Evolutionary conservation across 768 basidiomycete genomes (phyloP).

Genomic region (Aureoboletus auriporus): DNA sequence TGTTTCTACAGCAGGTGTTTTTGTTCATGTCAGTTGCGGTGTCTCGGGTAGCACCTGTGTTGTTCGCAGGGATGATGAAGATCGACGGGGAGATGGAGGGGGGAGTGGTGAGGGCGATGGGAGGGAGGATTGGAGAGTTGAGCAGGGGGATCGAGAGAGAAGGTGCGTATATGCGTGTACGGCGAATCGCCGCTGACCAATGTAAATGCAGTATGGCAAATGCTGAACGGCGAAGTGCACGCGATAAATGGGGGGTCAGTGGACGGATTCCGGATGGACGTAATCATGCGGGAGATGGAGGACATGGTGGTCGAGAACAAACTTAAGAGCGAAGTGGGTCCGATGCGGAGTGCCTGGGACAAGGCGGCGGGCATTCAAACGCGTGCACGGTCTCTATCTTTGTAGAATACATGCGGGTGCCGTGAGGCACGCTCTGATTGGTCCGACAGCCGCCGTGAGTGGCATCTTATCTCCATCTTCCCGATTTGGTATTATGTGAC

Average conservation of each 20-base stretch:
- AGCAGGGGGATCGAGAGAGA: conserved; percentile 51
- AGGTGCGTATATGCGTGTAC: conserved; percentile 31
- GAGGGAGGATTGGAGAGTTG: conserved; percentile 41
- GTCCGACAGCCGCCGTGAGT: background rate
- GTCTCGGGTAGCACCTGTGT: conserved; percentile 62
- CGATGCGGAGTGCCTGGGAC: conserved; percentile 54
- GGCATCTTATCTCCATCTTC: background rate
- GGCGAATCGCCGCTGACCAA: conserved; percentile 1
- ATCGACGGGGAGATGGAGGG: conserved; percentile 28
- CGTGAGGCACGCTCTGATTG: conserved; percentile 5
- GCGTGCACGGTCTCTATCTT: conserved; percentile 27
- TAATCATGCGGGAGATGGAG: conserved; percentile 56
- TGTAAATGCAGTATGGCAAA: conserved; percentile 39
- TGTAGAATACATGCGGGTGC: conserved; percentile 24
- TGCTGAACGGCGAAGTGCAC: conserved; percentile 52
- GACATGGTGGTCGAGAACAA: conserved; percentile 61
- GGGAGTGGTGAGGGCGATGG: conserved; percentile 32
- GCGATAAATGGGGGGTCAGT: conserved; percentile 37
- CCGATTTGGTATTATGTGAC: conserved; percentile 13
- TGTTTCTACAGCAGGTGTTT: conserved; percentile 74
- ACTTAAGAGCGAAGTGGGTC: conserved; percentile 52
- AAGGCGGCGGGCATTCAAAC: conserved; percentile 28
- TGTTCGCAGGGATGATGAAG: conserved; percentile 41
- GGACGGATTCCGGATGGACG: conserved; percentile 28
- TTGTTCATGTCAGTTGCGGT: conserved; percentile 71